phyloP scores from a whole-genome alignment of 805 yeast species.

The Candida koratica region DNA sequence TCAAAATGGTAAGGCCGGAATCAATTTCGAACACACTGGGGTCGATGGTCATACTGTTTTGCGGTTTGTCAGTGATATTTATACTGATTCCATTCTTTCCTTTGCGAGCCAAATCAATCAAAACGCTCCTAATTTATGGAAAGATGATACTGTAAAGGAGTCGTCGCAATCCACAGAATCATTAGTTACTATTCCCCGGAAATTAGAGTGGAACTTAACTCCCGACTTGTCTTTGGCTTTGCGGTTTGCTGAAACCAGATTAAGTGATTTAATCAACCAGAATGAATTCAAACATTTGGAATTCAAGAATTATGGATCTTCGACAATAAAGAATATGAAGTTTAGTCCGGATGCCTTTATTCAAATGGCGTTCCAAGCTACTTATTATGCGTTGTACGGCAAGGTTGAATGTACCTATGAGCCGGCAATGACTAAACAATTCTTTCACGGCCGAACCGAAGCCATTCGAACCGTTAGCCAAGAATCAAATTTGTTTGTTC shows the following conservation, averaged over 20 bases:
- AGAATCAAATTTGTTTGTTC: constrained; percentile 76
- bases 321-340: constrained; percentile 76
- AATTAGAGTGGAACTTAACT: constrained; percentile 83
- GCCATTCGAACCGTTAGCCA: constrained; percentile 82
- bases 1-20: constrained; percentile 86
- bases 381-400: constrained; percentile 88
- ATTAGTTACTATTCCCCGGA: constrained; percentile 68
- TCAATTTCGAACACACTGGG: constrained; percentile 91
- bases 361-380: constrained; percentile 91
- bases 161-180: constrained; percentile 25
- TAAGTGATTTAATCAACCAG: constrained; percentile 82
- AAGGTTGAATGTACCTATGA: constrained; percentile 91
- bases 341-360: constrained; percentile 92
- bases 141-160: constrained; percentile 14
- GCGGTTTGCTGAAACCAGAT: constrained; percentile 86
- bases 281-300: constrained; percentile 82
- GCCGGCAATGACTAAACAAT: constrained; percentile 92
- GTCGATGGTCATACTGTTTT: constrained; percentile 94
- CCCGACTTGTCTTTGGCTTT: constrained; percentile 71
- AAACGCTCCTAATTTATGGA: constrained; percentile 72
- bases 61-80: constrained; percentile 82
- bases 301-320: constrained; percentile 68
- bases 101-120: constrained; percentile 82
- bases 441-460: constrained; percentile 88
- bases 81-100: constrained; percentile 83